Conservation (phyloP, 2,329 filamentous ascomycete genomes). For the Stemphylium vesicarium region DNA sequence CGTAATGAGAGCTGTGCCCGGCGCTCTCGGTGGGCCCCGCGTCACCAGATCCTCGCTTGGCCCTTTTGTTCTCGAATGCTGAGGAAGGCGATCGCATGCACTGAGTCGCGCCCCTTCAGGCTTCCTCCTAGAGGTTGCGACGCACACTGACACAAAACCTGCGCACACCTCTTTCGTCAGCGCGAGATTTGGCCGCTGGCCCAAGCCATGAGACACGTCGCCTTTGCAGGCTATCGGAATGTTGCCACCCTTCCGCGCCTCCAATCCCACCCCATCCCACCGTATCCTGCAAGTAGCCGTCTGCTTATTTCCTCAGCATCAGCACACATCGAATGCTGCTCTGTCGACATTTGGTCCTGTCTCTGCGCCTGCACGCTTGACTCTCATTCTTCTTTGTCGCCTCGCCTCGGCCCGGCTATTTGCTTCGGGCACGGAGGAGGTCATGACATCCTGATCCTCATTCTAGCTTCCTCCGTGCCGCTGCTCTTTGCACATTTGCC, state of each 20-base stretch:
- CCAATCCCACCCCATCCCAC: slow-evolving; percentile 38
- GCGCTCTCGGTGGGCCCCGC: slow-evolving; percentile 27
- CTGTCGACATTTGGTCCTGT: slow-evolving; percentile 28
- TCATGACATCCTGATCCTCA: slow-evolving; percentile 24
- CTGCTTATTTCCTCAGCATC: slow-evolving; percentile 9
- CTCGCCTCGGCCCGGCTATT: slow-evolving; percentile 5
- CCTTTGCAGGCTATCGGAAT: slow-evolving; percentile 30
- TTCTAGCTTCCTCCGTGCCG: slow-evolving; percentile 26
- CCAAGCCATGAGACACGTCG: slow-evolving; percentile 29
- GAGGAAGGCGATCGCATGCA: slow-evolving; percentile 18
- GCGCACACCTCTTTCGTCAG: slow-evolving; percentile 1
- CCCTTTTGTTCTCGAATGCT: slow-evolving; percentile 32
- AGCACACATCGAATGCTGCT: slow-evolving; percentile 32
- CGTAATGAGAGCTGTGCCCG: slow-evolving; percentile 33
- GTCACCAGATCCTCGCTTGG: slow-evolving; percentile 28
- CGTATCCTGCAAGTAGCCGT: slow-evolving; percentile 29
- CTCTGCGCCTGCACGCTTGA: slow-evolving; percentile 10
- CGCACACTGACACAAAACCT: slow-evolving; percentile 19
- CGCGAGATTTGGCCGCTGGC: slow-evolving; percentile 23
- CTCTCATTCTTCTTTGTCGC: background rate
- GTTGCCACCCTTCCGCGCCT: slow-evolving; percentile 41
- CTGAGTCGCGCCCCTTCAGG: slow-evolving; percentile 16
- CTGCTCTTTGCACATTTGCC: slow-evolving; percentile 29
- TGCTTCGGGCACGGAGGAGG: slow-evolving; percentile 27
- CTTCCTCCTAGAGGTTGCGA: slow-evolving; percentile 13